Base-by-base conservation (phyloP, 306 rosid genomes). In the Acmispon strigosus region DNA sequence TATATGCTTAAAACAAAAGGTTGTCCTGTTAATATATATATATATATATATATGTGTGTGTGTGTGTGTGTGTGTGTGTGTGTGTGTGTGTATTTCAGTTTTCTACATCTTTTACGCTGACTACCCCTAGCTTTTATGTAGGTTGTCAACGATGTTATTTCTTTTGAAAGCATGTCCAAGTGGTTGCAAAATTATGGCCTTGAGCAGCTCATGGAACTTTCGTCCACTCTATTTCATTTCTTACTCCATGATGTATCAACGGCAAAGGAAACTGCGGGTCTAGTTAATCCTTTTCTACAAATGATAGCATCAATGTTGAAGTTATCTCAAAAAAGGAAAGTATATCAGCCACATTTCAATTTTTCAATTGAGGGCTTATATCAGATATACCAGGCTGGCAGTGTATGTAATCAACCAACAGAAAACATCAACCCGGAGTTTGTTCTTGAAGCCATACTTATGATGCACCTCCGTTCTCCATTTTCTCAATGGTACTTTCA, bases 131-230 rank as follows among this genome's bases (percentile, higher is more conserved):
- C 43, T 58, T 75, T 77, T 61, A 53, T 79, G 62, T 62, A 91
- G 96, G 91, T 84, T 82, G 91, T 86, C 80, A 81, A 79, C 70
- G 80, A 78, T 83, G 88, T 82, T 58, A 75, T 83, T 80, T 85
- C 84, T 61, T 81, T 66, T 10, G 84, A 86, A 84, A 86, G 76
- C 76, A 79, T 86, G 43, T 74, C 61, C 66, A 92, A 88, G 67
- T 94, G 97, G 98, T 73, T 94, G 81, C 89, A 82, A 79, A 83
- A 78, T 57, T 36, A 72, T 66, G 96, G 92, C 69, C 92, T 94
- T 58, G 97, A 86, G 88, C 97, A 87, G 87, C 92, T 94, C 59
- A 84, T 69, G 72, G 96, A 84, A 62, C 86, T 94, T 64, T 69
- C 89, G 11, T 84, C 88, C 48, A 84, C 77, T 72, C 86, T 94